These are phyloP conservation scores for Candida patagonica DNA, from an alignment of 805 yeast species.

Conservation along the genomic window DNA sequence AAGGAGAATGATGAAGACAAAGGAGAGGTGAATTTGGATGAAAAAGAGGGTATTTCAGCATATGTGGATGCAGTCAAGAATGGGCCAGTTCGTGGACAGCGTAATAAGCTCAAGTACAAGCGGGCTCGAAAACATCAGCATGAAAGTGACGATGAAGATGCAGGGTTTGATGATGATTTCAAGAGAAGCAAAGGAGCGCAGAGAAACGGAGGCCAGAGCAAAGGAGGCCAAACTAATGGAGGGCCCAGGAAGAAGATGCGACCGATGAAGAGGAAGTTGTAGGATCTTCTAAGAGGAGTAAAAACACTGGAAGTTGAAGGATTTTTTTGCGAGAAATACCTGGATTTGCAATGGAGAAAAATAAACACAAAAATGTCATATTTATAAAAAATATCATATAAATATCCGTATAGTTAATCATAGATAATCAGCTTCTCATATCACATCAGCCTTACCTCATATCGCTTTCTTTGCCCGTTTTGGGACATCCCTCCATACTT, in stretches of 20 bases:
- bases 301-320: too few species aligned
- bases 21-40: constrained; percentile 17
- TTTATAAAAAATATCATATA: too few species aligned
- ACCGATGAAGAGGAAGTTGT: constrained; percentile 4
- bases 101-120: constrained; percentile 81
- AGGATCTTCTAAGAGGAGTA: too few species aligned
- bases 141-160: constrained; percentile 46
- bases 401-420: too few species aligned
- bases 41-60: constrained; percentile 61
- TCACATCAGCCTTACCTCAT: too few species aligned
- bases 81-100: constrained; percentile 91
- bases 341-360: too few species aligned
- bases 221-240: constrained; percentile 1
- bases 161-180: constrained; percentile 8
- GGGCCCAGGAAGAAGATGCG: constrained; percentile 7
- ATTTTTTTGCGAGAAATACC: too few species aligned
- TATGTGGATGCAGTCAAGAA: constrained; percentile 88
- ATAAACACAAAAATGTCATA: too few species aligned
- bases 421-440: too few species aligned
- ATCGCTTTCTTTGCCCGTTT: too few species aligned
- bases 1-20: constrained; percentile 35
- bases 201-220: background rate
- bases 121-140: constrained; percentile 46
- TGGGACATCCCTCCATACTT: too few species aligned
- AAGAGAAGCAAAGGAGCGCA: background rate